Conservation (phyloP, 257 asterid genomes). For the Solanum pinnatisectum region DNA sequence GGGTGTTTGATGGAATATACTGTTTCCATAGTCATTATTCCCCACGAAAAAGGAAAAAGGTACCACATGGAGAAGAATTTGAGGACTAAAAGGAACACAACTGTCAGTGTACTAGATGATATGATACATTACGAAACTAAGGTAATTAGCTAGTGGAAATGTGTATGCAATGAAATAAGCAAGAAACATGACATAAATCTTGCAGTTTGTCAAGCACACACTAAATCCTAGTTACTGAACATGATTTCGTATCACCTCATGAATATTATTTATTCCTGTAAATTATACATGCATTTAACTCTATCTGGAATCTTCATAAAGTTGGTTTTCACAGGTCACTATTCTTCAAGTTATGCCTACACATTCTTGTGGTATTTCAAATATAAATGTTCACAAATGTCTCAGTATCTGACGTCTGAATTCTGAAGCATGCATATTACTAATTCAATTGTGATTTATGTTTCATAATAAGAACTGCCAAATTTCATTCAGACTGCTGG, state of each 20-base stretch:
- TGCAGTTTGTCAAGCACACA: neutral
- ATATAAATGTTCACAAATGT: neutral
- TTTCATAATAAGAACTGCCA: neutral
- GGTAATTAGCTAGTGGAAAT: neutral
- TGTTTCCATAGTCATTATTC: neutral
- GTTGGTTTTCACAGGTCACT: neutral
- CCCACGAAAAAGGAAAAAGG: neutral
- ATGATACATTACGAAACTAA: neutral
- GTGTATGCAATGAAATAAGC: neutral
- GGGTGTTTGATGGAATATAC: neutral
- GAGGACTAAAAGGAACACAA: neutral
- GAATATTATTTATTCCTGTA: neutral
- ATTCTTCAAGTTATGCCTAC: neutral
- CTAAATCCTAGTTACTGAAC: neutral
- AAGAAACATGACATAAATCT: neutral
- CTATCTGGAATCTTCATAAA: neutral
- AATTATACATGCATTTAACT: neutral
- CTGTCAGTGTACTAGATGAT: neutral
- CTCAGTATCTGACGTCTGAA: neutral
- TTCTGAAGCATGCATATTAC: neutral
- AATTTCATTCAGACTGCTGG: constrained; percentile 64
- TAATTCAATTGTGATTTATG: neutral
- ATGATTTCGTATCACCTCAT: neutral
- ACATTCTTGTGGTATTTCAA: neutral
- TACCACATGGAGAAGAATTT: neutral